phyloP scores from a whole-genome alignment of 129 eudicot species.

The Lonicera japonica region DNA sequence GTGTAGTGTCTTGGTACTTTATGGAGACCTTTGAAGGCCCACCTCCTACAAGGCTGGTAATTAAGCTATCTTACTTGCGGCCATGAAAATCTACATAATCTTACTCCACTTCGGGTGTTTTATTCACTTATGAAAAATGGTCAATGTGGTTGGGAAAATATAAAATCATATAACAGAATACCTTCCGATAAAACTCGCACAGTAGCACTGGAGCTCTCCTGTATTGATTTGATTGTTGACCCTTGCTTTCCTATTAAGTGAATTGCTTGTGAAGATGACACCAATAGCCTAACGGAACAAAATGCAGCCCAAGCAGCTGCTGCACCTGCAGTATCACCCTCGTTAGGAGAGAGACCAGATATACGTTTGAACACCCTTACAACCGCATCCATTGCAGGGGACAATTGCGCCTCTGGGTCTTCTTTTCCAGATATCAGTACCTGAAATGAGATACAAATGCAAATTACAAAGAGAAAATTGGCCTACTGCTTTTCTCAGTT shows the following conservation, averaged over 20 bases:
- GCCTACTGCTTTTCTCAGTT: too few species aligned
- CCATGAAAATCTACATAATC: too few species aligned
- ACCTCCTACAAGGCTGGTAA: too few species aligned
- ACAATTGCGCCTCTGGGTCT: slow-evolving; percentile 61
- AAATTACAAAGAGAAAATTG: not conserved
- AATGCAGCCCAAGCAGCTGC: slow-evolving; percentile 30
- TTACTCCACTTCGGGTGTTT: too few species aligned
- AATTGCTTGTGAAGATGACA: slow-evolving; percentile 63
- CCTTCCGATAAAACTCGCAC: slow-evolving; percentile 72
- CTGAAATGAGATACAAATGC: slow-evolving; percentile 20
- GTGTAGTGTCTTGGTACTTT: too few species aligned
- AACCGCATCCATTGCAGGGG: slow-evolving; percentile 95
- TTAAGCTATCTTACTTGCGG: too few species aligned
- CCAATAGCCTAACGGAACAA: slow-evolving; percentile 60
- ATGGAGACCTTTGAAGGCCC: too few species aligned
- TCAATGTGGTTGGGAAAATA: too few species aligned
- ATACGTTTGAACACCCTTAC: slow-evolving; percentile 67
- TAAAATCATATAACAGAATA: slow-evolving; percentile 15
- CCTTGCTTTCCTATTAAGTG: slow-evolving; percentile 85
- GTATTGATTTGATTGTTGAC: slow-evolving; percentile 61
- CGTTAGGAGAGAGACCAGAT: slow-evolving; percentile 54
- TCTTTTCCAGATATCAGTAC: slow-evolving; percentile 84
- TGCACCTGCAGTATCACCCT: slow-evolving; percentile 30
- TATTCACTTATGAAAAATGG: too few species aligned
- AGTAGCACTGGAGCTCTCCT: slow-evolving; percentile 67